Base-by-base conservation (phyloP, 2,329 filamentous ascomycete genomes). In the Monosporascus sp. region DNA sequence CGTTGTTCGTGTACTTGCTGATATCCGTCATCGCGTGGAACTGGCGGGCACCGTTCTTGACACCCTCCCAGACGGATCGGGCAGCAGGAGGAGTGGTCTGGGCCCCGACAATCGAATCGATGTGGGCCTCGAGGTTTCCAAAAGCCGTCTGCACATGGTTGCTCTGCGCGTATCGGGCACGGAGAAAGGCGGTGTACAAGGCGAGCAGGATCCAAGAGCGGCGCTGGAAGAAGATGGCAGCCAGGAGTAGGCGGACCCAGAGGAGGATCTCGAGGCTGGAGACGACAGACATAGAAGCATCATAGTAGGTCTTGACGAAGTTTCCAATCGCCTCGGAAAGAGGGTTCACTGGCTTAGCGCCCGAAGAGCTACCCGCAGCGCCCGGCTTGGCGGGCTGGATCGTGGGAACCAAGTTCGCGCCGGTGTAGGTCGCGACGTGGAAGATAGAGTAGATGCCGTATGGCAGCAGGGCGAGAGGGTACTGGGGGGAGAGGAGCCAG, bases 291-390 rank as follows among this genome's bases (percentile, higher is more conserved):
- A 99, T 99, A 73, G 90, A 96, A 57, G 83, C 77, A 71, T 99
- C 94, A 70, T 99, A 99, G 82, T 97, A 97, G 70, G 91, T 85
- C 85, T 97, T 97, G 72, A 99, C 91, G 67, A 99, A 99, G 65
- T 81, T 81, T 63, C 91, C 91, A 71, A 99, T 96, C 62, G 80
- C 82, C 57, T 97, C 91, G 51, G 89, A 86, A 53, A 91, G 74
- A 44, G 85, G 84, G 71, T 78, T 81, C 62, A 73, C 74, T 35
- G 72, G 70, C 75, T 83, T 87, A 56, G 80, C 77, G 58, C 74
- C 77, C 18, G 78, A 74, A 54, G 83, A 80, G 50, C 80, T 74
- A 50, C 79, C 77, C 43, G 81, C 77, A 39, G 81, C 72, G 15
- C 82, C 69, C 14, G 43, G 43, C 60, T 80, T 77, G 55, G 85